These are phyloP conservation scores for Wickerhamomyces silvicola DNA, from an alignment of 805 yeast species.

Conservation along the genomic window DNA sequence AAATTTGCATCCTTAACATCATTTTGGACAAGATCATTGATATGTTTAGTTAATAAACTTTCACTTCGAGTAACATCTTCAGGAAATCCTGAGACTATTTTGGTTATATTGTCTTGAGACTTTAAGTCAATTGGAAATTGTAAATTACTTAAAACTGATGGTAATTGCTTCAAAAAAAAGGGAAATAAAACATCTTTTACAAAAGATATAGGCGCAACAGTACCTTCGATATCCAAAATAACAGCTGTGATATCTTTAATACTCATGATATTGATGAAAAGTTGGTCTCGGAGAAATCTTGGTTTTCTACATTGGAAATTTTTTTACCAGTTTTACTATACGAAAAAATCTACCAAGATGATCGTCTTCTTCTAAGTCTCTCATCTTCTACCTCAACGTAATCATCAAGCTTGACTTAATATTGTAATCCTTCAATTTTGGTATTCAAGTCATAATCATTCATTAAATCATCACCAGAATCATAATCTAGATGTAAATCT, in stretches of 20 bases:
- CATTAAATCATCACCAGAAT: background rate
- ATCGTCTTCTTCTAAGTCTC: constrained; percentile 5
- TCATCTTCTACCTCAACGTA: constrained; percentile 5
- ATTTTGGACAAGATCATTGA: constrained; percentile 46
- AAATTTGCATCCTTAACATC: constrained; percentile 76
- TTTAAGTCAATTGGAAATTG: constrained; percentile 21
- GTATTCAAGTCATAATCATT: too few species aligned
- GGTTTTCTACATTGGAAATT: too few species aligned
- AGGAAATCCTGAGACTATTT: constrained; percentile 17
- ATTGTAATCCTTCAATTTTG: constrained; percentile 5
- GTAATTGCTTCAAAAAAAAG: constrained; percentile 51
- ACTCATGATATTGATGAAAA: too few species aligned
- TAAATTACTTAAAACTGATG: constrained; percentile 28
- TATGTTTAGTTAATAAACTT: constrained; percentile 36
- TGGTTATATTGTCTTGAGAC: constrained; percentile 20
- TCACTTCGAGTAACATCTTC: constrained; percentile 18
- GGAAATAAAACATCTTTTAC: constrained; percentile 79
- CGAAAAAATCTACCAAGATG: background rate
- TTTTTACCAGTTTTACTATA: background rate
- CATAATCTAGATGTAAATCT: constrained; percentile 2
- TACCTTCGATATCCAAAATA: constrained; percentile 83
- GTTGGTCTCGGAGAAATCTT: too few species aligned
- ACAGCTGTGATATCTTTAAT: constrained; percentile 22
- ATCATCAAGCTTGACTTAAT: constrained; percentile 9
- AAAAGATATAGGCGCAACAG: constrained; percentile 85